Percentiles rank a stretch among this genome's conserved stretches.
phyloP scores from a whole-genome alignment of 768 basidiomycete genomes.

The Roridomyces roridus region DNA sequence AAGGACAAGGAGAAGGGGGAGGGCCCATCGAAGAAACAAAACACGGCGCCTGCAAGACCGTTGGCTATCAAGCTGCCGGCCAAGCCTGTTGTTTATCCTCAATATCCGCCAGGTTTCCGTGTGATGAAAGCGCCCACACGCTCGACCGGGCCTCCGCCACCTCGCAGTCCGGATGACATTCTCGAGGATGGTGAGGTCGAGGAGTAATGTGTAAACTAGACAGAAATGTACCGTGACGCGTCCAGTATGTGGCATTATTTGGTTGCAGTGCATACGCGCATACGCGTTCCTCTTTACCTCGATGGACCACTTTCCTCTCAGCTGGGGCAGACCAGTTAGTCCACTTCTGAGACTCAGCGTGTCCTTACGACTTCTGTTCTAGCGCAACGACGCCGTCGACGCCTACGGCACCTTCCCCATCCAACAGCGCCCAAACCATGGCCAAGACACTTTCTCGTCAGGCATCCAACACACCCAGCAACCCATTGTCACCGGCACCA shows the following conservation, averaged over 20 bases:
- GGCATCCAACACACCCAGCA: conserved; percentile 89
- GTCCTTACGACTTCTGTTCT: background rate
- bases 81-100: background rate
- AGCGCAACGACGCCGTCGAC: conserved; percentile 82
- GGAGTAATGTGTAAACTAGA: background rate
- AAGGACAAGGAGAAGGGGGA: conserved; percentile 10
- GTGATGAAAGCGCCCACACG: background rate
- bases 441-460: conserved; percentile 61
- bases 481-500: conserved; percentile 97
- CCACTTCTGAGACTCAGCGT: background rate
- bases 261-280: too few species aligned
- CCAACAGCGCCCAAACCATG: conserved; percentile 60
- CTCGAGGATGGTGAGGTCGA: conserved; percentile 17
- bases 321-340: conserved; percentile 82
- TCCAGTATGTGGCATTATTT: too few species aligned
- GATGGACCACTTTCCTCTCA: conserved; percentile 88
- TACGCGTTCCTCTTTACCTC: conserved; percentile 19
- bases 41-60: background rate
- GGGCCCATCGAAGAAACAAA: conserved; percentile 15
- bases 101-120: too few species aligned
- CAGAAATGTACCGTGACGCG: too few species aligned
- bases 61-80: background rate
- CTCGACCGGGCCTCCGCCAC: too few species aligned
- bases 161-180: background rate
- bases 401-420: conserved; percentile 80